phyloP scores from a whole-genome alignment of 163 green algal genomes.

The Volvox carteri region DNA sequence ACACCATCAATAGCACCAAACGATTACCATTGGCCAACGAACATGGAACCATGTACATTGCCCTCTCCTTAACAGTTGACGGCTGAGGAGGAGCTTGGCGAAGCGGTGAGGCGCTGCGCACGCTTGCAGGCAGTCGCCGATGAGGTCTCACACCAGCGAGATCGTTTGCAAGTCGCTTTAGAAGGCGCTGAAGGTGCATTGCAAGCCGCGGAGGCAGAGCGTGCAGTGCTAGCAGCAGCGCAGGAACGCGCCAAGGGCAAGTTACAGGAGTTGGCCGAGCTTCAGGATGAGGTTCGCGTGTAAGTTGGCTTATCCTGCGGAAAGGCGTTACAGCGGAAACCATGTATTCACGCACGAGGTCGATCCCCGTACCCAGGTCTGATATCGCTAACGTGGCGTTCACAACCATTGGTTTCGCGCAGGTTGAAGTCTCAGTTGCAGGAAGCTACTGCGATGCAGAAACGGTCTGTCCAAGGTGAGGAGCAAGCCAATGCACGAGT shows the following conservation, averaged over 20 bases:
- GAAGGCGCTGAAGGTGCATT: constrained; percentile 29
- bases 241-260: constrained; percentile 22
- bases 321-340: too few relatives aligned
- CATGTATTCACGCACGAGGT: too few relatives aligned
- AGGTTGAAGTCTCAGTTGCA: constrained; percentile 40
- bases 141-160: constrained; percentile 44
- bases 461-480: background rate
- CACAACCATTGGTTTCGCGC: too few relatives aligned
- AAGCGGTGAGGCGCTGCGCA: constrained; percentile 32
- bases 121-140: constrained; percentile 32
- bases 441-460: background rate
- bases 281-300: constrained; percentile 31
- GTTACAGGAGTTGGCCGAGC: constrained; percentile 15
- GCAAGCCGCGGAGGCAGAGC: constrained; percentile 2
- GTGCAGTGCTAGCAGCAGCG: background rate
- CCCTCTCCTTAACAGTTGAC: background rate
- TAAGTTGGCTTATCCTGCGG: constrained; percentile 38
- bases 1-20: too few relatives aligned
- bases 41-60: too few relatives aligned
- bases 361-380: too few relatives aligned
- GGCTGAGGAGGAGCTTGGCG: constrained; percentile 47
- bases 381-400: too few relatives aligned
- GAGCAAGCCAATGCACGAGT: background rate
- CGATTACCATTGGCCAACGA: too few relatives aligned
- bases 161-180: constrained; percentile 41